These are phyloP conservation scores for Venturia effusa DNA, from an alignment of 2,329 filamentous ascomycete species.

Conservation along the genomic window DNA sequence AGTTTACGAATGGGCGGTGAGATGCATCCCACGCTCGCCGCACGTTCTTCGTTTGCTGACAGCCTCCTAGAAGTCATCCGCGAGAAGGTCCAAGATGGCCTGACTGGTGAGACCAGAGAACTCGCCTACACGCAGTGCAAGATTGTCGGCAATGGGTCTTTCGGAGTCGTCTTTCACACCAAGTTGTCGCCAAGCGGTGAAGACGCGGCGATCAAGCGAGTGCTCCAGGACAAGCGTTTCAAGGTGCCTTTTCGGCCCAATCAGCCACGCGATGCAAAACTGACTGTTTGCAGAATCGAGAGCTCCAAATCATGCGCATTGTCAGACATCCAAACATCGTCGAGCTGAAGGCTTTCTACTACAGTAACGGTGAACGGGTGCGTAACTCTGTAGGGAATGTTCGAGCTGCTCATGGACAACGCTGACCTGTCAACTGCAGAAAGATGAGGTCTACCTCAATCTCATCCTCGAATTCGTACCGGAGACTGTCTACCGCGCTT, in stretches of 20 bases:
- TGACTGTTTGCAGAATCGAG: slow-evolving; percentile 65
- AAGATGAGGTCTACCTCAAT: slow-evolving; percentile 98
- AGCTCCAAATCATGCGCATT: slow-evolving; percentile 99
- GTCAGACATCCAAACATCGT: slow-evolving; percentile 98
- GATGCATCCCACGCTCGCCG: slow-evolving; percentile 24
- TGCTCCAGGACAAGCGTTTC: slow-evolving; percentile 98
- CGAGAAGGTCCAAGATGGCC: slow-evolving; percentile 96
- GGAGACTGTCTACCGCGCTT: slow-evolving; percentile 95
- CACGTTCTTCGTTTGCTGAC: slow-evolving; percentile 22
- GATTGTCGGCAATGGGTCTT: slow-evolving; percentile 97
- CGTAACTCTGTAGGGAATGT: slow-evolving; percentile 22
- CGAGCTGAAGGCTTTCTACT: slow-evolving; percentile 98
- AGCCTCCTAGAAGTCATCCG: slow-evolving; percentile 74
- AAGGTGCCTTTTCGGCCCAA: slow-evolving; percentile 55
- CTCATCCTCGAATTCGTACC: slow-evolving; percentile 96
- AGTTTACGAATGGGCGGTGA: slow-evolving; percentile 95
- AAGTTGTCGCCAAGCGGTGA: slow-evolving; percentile 96
- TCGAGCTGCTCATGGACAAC: neutral
- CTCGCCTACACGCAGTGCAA: slow-evolving; percentile 99
- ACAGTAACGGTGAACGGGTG: slow-evolving; percentile 97
- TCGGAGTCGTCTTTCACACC: slow-evolving; percentile 97
- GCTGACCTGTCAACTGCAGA: slow-evolving; percentile 22
- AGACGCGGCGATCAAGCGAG: slow-evolving; percentile 97
- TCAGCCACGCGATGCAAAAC: neutral
- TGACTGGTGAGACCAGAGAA: slow-evolving; percentile 92